A percentile compares a stretch with the other conserved stretches of the same genome.
These are phyloP conservation scores for Neospora caninum DNA, from an alignment of 169 alveolate genomes.

Conservation along the genomic window DNA sequence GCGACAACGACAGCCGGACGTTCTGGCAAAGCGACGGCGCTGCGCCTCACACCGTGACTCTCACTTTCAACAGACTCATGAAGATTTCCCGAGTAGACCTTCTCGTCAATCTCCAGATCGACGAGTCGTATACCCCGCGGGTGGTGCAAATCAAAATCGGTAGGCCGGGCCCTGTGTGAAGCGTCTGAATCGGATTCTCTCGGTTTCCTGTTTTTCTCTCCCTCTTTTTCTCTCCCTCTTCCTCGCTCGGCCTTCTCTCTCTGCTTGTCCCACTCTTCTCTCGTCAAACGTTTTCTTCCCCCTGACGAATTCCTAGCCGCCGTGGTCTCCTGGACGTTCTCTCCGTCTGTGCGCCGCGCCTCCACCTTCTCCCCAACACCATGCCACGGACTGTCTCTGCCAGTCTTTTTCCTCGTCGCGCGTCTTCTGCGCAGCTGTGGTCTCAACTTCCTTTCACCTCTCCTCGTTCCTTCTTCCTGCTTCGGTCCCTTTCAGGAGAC, in stretches of 20 bases:
- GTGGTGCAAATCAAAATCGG: slow-evolving; percentile 83
- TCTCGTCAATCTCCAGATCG: slow-evolving; percentile 81
- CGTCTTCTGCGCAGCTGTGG: too few species aligned
- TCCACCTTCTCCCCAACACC: too few species aligned
- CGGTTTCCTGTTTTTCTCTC: too few species aligned
- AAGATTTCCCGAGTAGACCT: slow-evolving; percentile 82
- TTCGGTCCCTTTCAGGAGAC: background rate
- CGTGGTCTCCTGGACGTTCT: too few species aligned
- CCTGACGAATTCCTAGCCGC: too few species aligned
- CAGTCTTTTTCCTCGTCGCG: too few species aligned
- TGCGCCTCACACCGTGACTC: slow-evolving; percentile 85
- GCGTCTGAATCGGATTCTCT: background rate
- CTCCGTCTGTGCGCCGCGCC: too few species aligned
- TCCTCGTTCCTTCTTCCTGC: background rate
- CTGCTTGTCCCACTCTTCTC: too few species aligned
- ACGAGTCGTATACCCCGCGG: slow-evolving; percentile 87
- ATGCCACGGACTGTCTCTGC: too few species aligned
- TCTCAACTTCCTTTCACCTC: too few species aligned
- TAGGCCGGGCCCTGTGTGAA: background rate
- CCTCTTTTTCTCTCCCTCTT: background rate
- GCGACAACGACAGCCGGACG: slow-evolving; percentile 84
- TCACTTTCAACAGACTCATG: slow-evolving; percentile 80
- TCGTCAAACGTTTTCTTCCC: too few species aligned
- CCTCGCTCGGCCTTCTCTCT: background rate
- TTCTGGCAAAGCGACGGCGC: slow-evolving; percentile 88